Base-by-base conservation (phyloP, 2,329 filamentous ascomycete genomes). In the Neurospora sp. region DNA sequence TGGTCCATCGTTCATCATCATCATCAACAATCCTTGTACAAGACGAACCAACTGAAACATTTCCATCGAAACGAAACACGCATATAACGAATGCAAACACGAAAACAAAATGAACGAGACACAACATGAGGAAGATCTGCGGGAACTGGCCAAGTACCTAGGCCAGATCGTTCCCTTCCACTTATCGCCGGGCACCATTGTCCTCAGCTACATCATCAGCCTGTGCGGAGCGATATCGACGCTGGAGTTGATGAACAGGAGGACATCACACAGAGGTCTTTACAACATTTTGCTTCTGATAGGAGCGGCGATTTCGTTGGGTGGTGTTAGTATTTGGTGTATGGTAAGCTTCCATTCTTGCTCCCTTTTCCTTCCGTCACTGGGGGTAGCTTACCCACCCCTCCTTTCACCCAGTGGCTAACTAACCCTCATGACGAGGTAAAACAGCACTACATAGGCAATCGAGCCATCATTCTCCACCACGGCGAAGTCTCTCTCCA, bases 221-320 rank as follows among this genome's bases (percentile, higher is more conserved):
- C 83, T 92, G 40, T 85, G 93, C 73, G 93, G 93, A 72, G 90
- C 92, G 67, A 85, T 88, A 68, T 93, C 93, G 3, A 94, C 93
- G 0, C 83, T 97, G 39, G 93, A 97, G 79, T 82, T 97, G 71
- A 88, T 97, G 68, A 91, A 96, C 77, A 84, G 92, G 71, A 85
- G 92, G 74, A 93, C 91, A 0, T 89, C 90, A 2, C 86, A 86
- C 69, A 87, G 86, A 76, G 91, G 91, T 9, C 78, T 86, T 69
- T 88, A 89, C 77, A 93, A 93, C 76, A 89, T 91, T 90, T 91
- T 89, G 72, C 82, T 92, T 1, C 82, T 93, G 3, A 74, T 89
- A 13, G 86, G 86, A 42, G 87, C 90, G 6, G 87, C 90, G 4
- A 81, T 92, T 36, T 86, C 88, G 3, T 92, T 93, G 90, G 91